Evolutionary conservation across 129 eudicot genomes (phyloP), one percentile per base, ranked within the genome.

Genomic region (Erigeron canadensis): DNA sequence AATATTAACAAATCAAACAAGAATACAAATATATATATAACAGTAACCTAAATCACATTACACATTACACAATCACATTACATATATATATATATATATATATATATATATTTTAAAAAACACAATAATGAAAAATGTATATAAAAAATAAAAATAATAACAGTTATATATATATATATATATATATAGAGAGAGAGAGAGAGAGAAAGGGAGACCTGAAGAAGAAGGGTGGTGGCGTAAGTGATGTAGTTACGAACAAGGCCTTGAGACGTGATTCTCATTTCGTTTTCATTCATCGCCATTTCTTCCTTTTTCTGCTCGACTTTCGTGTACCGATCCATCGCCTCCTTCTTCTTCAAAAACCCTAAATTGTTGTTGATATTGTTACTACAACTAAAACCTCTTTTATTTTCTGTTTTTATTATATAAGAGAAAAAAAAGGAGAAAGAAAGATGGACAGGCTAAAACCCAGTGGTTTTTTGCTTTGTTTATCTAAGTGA

Each of bases 311-410:
- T 92, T 66, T 83, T 84, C 73, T 87, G 87, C 71, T 89, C 88
- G 1, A 93, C 98, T 79, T 90, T 86, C 47, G 80, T 82, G 83
- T 93, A 93, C 61, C 88, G 87, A 60, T 93, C 98, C 98, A 93
- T 93, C 78, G 67, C 67, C 72, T 4, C 2, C 57, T 28, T 28
- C 34, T 3, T n/a, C 23, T 7, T 61, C 15, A 3, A 41, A 42
- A 70, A 63, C 17, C 58, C 71, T 67, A 59, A 64, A 23, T 48
- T 7, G 77, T 37, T 41, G 51, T 19, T 34, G 16, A 38, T 6
- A 58, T 19, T 12, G 23, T 60, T 19, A 71, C 5, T 78, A 73
- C 61, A 77, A 84, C 84, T 53, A 77, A 85, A 86, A 81, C 80
- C 87, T 37, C 15, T 10, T 50, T 37, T 53, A 5, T 46, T 9